A percentile compares a stretch with the other conserved stretches of the same genome.
These are phyloP conservation scores for Polyporus arcularius DNA, from an alignment of 768 basidiomycete species.

Conservation along the genomic window DNA sequence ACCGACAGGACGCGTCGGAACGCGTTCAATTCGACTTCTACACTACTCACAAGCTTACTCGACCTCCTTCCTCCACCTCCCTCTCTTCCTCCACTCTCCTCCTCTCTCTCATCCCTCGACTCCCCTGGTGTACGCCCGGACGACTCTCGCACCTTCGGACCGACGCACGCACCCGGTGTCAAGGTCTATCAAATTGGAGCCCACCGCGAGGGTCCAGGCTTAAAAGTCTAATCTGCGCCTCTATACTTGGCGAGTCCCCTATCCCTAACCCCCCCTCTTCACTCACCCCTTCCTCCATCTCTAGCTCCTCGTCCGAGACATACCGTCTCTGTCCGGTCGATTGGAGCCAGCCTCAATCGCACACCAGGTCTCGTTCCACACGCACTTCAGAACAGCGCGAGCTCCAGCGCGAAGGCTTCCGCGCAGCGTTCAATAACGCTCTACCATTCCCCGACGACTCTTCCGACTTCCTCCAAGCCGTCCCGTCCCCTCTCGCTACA, in stretches of 20 bases:
- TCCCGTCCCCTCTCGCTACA: background rate
- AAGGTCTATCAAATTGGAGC: constrained; percentile 8
- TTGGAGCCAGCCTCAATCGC: background rate
- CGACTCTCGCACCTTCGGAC: no score
- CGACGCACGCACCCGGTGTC: no score
- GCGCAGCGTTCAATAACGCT: background rate
- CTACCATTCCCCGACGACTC: background rate
- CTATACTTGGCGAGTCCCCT: background rate
- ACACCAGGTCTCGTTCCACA: background rate
- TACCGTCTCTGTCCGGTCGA: background rate
- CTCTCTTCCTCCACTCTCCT: no score
- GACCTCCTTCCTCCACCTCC: no score
- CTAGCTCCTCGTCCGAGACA: background rate
- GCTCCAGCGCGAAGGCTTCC: background rate
- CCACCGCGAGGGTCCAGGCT: constrained; percentile 13
- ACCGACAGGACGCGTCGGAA: no score
- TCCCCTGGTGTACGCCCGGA: no score
- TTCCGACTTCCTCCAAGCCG: background rate
- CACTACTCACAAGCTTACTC: no score
- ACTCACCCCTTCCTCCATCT: background rate
- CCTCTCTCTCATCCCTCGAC: no score
- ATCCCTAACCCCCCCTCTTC: background rate
- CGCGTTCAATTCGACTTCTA: no score
- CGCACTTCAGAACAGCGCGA: background rate
- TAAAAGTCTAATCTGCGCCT: no score